Evolutionary conservation across 257 asterid species (phyloP).

Genomic region (Handroanthus guayacan): DNA sequence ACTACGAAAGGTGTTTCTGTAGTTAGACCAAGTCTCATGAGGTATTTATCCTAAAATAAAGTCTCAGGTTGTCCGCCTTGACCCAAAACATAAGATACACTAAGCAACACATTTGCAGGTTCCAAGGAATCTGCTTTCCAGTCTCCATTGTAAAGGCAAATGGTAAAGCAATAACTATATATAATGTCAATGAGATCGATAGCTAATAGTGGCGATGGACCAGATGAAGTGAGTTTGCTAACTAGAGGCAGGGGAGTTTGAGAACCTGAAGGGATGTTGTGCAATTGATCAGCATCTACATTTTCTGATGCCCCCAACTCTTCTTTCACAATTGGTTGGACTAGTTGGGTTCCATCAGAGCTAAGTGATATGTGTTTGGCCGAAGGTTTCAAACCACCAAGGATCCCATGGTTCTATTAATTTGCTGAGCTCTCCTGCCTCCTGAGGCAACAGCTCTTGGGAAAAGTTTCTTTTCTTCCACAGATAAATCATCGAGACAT

Average conservation of each 20-base stretch:
- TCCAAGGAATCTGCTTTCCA: slow-evolving; percentile 74
- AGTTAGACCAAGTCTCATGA: too few species aligned
- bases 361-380: slow-evolving; percentile 71
- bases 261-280: slow-evolving; percentile 77
- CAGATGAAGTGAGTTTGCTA: slow-evolving; percentile 61
- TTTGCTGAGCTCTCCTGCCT: slow-evolving; percentile 91
- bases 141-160: slow-evolving; percentile 89
- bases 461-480: slow-evolving; percentile 68
- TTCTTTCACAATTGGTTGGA: slow-evolving; percentile 57
- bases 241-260: slow-evolving; percentile 63
- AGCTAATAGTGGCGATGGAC: slow-evolving; percentile 80
- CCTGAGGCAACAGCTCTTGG: slow-evolving; percentile 83
- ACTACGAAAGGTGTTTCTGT: too few species aligned
- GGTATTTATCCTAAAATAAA: slow-evolving; percentile 45
- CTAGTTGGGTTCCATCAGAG: slow-evolving; percentile 67
- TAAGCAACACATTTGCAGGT: slow-evolving; percentile 52
- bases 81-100: slow-evolving; percentile 72
- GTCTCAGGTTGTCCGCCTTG: slow-evolving; percentile 67
- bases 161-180: slow-evolving; percentile 86
- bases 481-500: slow-evolving; percentile 66
- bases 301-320: slow-evolving; percentile 38
- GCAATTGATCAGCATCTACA: slow-evolving; percentile 39
- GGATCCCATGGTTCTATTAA: slow-evolving; percentile 94
- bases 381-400: slow-evolving; percentile 83
- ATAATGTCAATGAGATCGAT: slow-evolving; percentile 81